Base-by-base conservation (phyloP, 106 monocot genomes). In the Agapanthus africanus region DNA sequence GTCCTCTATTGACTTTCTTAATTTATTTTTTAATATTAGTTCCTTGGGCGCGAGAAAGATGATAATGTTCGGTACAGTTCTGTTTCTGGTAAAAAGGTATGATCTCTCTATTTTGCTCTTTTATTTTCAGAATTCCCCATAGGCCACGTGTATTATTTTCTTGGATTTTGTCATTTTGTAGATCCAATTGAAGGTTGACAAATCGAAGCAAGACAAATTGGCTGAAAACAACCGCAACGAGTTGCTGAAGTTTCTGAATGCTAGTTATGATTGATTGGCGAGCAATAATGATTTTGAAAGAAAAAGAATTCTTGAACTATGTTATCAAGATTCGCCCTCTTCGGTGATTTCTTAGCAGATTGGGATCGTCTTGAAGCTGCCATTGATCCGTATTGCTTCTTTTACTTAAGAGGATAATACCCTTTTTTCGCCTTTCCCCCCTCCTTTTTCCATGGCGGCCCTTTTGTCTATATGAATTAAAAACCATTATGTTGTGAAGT, bases 71-170 rank as follows among this genome's bases (percentile, higher is more conserved):
- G 85, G 0, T 83, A 90, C 14, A 99, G 99, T 75, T 87, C 84
- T 59, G 86, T 99, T 56, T 99, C 99, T 42, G 99, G 99, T 30
- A 99, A 99, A 90, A 99, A 99, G 99, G 99, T 95, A 21, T 68
- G 57, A n/a, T n/a, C n/a, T 27, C 54, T 37, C 11, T 0, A 37
- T 59, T 49, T n/a, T 2, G 49, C 36, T 9, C 38, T 7, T 40
- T 4, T 68, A 38, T 46, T 71, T 16, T 37, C 21, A 57, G 14
- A 27, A n/a, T n/a, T n/a, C n/a, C n/a, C n/a, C n/a, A n/a, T n/a
- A n/a, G 39, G 8, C 30, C 30, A 9, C 32, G 4, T 30, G 32
- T 18, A 28, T 8, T 54, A 1, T 27, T 67, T 26, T 11, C 32
- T 3, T 46, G 66, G 41, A 28, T 30, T 28, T 28, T 44, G 47